Evolutionary conservation across 495 filamentous ascomycete species (phyloP).

Genomic region (Xylaria bambusicola): DNA sequence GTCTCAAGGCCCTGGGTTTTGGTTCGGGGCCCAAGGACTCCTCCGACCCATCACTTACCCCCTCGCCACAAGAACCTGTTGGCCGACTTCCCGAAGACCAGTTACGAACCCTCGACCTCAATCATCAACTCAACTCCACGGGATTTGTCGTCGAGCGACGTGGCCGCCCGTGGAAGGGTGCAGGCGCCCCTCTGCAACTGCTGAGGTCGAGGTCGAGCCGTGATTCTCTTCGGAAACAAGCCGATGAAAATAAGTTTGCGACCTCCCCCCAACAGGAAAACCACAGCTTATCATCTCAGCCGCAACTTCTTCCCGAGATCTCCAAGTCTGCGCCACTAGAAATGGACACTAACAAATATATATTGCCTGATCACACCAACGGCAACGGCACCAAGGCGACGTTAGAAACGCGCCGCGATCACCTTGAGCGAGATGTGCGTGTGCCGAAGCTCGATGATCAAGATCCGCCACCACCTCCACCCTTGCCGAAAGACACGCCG

Average conservation of each 20-base stretch:
- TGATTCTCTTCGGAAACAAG: constrained; percentile 31
- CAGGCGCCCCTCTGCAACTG: constrained; percentile 44
- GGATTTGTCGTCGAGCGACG: constrained; percentile 56
- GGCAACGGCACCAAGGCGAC: constrained; percentile 62
- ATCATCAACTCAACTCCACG: constrained; percentile 59
- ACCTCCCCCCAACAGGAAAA: constrained; percentile 25
- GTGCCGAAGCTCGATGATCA: constrained; percentile 38
- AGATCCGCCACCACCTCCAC: constrained; percentile 40
- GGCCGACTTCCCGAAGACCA: constrained; percentile 76
- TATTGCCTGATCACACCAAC: constrained; percentile 62
- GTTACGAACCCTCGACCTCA: constrained; percentile 65
- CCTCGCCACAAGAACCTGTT: constrained; percentile 47
- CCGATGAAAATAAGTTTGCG: constrained; percentile 24
- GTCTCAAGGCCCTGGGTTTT: constrained; percentile 72
- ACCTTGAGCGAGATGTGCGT: constrained; percentile 47
- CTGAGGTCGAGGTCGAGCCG: constrained; percentile 36
- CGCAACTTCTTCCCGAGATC: constrained; percentile 49
- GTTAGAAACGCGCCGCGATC: constrained; percentile 51
- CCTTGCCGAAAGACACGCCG: constrained; percentile 54
- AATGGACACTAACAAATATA: constrained; percentile 66
- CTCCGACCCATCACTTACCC: constrained; percentile 34
- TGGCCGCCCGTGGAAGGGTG: constrained; percentile 65
- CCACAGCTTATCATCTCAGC: constrained; percentile 29
- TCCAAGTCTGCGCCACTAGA: constrained; percentile 42
- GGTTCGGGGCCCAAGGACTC: constrained; percentile 46